Base-by-base conservation (phyloP, 345 rosid species). In the Melaleuca quinquenervia region DNA sequence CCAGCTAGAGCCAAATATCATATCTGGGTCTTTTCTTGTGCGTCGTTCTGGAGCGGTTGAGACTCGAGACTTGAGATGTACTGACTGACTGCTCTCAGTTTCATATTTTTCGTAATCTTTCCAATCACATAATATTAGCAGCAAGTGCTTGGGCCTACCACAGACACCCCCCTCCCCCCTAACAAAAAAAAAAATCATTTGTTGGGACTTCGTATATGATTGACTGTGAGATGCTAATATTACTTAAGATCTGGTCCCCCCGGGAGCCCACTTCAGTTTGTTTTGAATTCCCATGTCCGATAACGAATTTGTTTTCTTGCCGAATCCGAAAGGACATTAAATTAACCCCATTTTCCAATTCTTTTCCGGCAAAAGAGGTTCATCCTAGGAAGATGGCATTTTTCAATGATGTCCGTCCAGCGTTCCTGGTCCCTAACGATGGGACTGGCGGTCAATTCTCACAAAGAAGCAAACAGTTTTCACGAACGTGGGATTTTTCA, bases 1-100 rank as follows among this genome's bases (percentile, higher is more conserved):
- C 87, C 89, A 84, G 86, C 85, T 88, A 54, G 83, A 86, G 54
- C 50, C 82, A 85, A 86, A 70, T 70, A 36, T 70, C 87, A 27
- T 8, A 84, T 82, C 86, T 84, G 86, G 50, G 52, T 85, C 89
- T 90, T 56, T n/a, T 29, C 83, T 89, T 56, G 64, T 64, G 74
- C 83, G 87, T 80, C 83, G 88, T 84, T 85, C 58, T 26, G 76
- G 82, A 82, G 85, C 82, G 74, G 55, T 82, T 75, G 52, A 84
- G 54, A 44, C 52, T 84, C 21, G 44, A 64, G 76, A 70, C 80
- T n/a, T 29, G 70, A 54, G 83, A 84, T 82, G n/a, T 84, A 41
- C 84, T 26, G 36, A 7, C 50, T 53, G 32, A 24, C 52, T 32
- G 52, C 85, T 86, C 56, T 50, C 41, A 7, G 16, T 82, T 53